phyloP scores from a whole-genome alignment of 2,329 filamentous ascomycete species.

The Aotearoamyces nothofagi region DNA sequence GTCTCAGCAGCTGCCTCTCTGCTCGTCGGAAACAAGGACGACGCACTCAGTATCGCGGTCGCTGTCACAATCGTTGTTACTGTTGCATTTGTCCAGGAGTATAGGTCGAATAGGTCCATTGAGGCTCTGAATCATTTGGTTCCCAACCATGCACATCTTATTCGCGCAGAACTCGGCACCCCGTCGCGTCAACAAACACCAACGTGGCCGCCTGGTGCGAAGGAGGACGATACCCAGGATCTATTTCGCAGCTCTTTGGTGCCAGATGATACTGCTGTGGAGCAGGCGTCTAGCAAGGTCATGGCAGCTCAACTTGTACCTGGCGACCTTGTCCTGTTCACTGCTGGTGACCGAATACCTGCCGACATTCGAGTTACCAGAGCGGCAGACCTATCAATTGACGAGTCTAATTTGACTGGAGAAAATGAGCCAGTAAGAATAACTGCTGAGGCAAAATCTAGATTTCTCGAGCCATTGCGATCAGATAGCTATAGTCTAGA shows the following conservation, averaged over 20 bases:
- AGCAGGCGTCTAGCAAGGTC: constrained; percentile 65
- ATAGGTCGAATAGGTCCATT: constrained; percentile 91
- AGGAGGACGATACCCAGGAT: constrained; percentile 9
- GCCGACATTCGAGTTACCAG: constrained; percentile 91
- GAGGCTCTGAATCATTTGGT: constrained; percentile 89
- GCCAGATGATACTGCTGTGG: constrained; percentile 34
- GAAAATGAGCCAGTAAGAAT: constrained; percentile 90
- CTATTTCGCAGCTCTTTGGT: neutral
- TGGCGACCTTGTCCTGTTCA: constrained; percentile 85
- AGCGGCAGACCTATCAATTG: constrained; percentile 79
- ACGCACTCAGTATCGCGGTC: constrained; percentile 88
- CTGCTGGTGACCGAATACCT: constrained; percentile 89
- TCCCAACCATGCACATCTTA: constrained; percentile 89
- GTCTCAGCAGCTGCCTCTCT: constrained; percentile 80
- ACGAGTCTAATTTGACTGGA: constrained; percentile 91
- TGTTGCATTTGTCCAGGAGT: constrained; percentile 94
- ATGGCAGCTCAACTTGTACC: constrained; percentile 79
- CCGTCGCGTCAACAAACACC: constrained; percentile 18
- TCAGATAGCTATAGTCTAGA: constrained; percentile 12
- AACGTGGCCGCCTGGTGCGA: constrained; percentile 31
- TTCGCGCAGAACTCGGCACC: constrained; percentile 33
- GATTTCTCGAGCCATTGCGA: constrained; percentile 19
- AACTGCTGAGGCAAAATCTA: constrained; percentile 39
- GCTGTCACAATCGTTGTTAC: constrained; percentile 95
- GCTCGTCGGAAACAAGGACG: constrained; percentile 83